Conservation (phyloP, 768 basidiomycete species). For the Lentinus tigrinus region DNA sequence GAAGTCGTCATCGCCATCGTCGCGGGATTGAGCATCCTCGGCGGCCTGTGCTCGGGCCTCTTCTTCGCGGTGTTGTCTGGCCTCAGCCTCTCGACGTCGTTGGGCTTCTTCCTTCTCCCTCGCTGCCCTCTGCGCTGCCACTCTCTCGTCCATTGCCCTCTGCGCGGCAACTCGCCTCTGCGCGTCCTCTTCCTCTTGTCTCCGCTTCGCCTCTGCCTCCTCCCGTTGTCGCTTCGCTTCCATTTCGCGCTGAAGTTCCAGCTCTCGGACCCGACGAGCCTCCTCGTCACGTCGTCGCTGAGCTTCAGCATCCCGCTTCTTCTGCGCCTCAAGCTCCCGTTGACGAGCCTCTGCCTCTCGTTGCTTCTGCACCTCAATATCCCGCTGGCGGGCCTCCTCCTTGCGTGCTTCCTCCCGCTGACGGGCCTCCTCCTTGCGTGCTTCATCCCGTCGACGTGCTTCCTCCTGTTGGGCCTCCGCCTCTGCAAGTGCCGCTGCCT, state of each 20-base stretch:
- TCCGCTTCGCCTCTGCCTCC: background rate
- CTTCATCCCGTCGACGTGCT: background rate
- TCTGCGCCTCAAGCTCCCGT: background rate
- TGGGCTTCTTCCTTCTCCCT: background rate
- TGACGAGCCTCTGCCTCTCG: background rate
- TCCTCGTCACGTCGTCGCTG: background rate
- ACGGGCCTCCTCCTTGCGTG: background rate
- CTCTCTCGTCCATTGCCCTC: background rate
- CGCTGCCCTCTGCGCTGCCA: background rate
- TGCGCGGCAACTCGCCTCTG: background rate
- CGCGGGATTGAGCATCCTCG: background rate
- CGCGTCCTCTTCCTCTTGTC: background rate
- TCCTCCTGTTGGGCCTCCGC: slow-evolving; percentile 11
- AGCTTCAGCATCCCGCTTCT: background rate
- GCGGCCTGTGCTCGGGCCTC: background rate
- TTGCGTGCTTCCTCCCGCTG: background rate
- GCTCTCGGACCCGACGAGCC: too few species aligned
- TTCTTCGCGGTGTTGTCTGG: background rate
- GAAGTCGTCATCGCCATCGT: background rate
- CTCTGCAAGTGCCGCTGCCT: slow-evolving; percentile 26
- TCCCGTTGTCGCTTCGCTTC: background rate
- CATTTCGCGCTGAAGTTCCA: background rate
- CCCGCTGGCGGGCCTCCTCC: background rate
- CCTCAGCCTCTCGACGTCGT: background rate
- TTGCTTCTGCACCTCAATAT: slow-evolving; percentile 4